Conservation (phyloP, 2,329 filamentous ascomycete genomes). For the Exophiala lecanii-corni region DNA sequence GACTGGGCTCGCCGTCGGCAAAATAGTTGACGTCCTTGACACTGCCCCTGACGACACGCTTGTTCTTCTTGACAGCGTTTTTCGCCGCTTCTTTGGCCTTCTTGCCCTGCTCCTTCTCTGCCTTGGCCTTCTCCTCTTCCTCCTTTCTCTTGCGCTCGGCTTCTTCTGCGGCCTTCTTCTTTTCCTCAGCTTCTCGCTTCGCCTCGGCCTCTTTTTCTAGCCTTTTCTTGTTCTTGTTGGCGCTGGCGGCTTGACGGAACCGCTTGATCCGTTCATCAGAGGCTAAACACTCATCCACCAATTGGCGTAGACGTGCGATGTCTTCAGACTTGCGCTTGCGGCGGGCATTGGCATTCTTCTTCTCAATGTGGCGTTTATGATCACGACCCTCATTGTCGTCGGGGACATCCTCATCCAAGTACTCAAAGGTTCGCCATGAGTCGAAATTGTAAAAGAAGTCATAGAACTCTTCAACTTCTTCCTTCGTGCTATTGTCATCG, state of each 20-base stretch:
- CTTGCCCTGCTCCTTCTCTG: constrained; percentile 75
- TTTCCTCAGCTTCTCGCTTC: constrained; percentile 81
- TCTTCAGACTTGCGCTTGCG: constrained; percentile 99
- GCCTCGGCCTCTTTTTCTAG: constrained; percentile 87
- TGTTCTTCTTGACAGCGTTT: constrained; percentile 99
- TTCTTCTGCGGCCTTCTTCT: constrained; percentile 74
- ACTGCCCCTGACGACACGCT: constrained; percentile 87
- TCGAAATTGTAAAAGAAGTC: constrained; percentile 99
- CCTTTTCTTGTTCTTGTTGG: constrained; percentile 93
- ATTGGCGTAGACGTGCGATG: constrained; percentile 78
- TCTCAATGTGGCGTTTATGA: constrained; percentile 96
- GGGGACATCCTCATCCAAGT: constrained; percentile 96
- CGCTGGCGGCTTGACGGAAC: constrained; percentile 87
- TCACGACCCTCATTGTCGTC: constrained; percentile 99
- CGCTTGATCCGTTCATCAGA: constrained; percentile 94
- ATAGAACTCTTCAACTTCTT: constrained; percentile 93
- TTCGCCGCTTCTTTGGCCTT: constrained; percentile 99
- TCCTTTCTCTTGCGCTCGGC: constrained; percentile 76
- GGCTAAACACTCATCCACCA: constrained; percentile 81
- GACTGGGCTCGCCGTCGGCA: constrained; percentile 61
- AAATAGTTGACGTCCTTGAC: constrained; percentile 99
- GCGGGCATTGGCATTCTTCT: constrained; percentile 95
- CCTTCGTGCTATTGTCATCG: constrained; percentile 75
- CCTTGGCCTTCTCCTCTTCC: constrained; percentile 81
- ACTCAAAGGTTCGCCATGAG: constrained; percentile 96